phyloP scores from a whole-genome alignment of 2,329 filamentous ascomycete genomes.

The Diaporthe sp. region DNA sequence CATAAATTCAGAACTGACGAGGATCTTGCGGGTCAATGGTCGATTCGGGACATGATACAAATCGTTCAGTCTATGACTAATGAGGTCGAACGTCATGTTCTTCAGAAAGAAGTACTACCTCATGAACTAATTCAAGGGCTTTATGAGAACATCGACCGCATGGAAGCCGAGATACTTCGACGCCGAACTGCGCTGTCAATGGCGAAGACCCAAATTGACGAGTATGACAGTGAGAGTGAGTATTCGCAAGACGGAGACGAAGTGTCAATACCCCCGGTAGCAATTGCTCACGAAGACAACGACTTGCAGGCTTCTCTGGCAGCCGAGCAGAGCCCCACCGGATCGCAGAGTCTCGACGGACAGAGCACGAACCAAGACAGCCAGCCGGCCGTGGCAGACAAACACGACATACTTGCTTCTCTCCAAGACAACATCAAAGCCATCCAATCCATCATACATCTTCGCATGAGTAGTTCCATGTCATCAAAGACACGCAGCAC shows the following conservation, averaged over 20 bases:
- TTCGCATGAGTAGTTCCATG: not conserved
- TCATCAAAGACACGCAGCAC: not conserved
- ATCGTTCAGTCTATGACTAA: not conserved
- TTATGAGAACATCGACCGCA: not conserved
- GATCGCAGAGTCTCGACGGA: too few relatives aligned
- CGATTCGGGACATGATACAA: not conserved
- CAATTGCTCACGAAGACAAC: too few relatives aligned
- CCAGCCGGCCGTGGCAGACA: not conserved
- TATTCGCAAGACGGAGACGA: not conserved
- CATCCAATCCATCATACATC: not conserved
- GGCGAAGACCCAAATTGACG: not conserved
- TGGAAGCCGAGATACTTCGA: not conserved
- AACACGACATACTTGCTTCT: not conserved
- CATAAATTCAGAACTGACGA: not conserved
- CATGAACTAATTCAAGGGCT: not conserved
- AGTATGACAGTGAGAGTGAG: fast-evolving
- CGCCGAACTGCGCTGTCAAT: not conserved
- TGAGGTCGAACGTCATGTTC: not conserved
- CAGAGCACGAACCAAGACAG: not conserved
- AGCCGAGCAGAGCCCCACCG: fast-evolving
- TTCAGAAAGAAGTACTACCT: not conserved
- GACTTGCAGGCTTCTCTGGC: too few relatives aligned
- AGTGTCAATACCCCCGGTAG: not conserved
- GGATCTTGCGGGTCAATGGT: not conserved
- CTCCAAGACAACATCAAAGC: conserved; percentile 13